Evolutionary conservation across 345 rosid species (phyloP), one percentile per base, ranked within the genome.

Genomic region (Trapa incisa): DNA sequence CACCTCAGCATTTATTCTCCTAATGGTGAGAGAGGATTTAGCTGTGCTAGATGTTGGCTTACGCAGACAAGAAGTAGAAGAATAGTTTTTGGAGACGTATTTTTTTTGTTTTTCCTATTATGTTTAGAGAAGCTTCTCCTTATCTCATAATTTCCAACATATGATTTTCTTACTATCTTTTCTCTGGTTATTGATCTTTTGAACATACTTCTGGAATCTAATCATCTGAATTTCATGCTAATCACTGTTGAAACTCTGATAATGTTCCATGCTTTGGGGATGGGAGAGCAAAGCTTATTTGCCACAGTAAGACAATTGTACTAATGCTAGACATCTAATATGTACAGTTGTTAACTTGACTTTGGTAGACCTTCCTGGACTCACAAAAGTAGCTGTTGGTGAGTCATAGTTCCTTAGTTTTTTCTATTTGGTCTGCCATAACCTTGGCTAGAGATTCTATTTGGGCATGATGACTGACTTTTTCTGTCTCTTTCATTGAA

Each of bases 371-470:
- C 98, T 90, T 76, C 98, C 98, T 67, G 98, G 97, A 57, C 91
- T 93, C 64, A 93, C 98, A 64, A 93, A 93, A 82, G 92, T 93
- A 73, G 98, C 98, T 77, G 85, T 93, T 54, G 97, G 98, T 93
- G 71, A 81, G 89, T 72, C 64, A 68, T 37, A 22, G 8, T 60
- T 36, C 57, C 43, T 66, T 22, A 67, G 66, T 71, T 63, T 36
- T 72, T 11, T 56, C 64, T 12, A 58, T 38, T 39, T 56, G 47
- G 61, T 14, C 41, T 11, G 61, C 47, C 13, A 50, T 61, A 41
- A 68, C 39, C 39, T 64, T 65, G 63, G 65, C 43, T 47, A 39
- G 58, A 60, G 39, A 39, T 41, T 39, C 62, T 63, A 50, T 16
- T 43, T 43, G 1, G 48, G 38, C 29, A 72, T 15, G 35, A 61